Conservation (phyloP, 1,284 basidiomycete species). For the Ceratobasidium sp. region DNA sequence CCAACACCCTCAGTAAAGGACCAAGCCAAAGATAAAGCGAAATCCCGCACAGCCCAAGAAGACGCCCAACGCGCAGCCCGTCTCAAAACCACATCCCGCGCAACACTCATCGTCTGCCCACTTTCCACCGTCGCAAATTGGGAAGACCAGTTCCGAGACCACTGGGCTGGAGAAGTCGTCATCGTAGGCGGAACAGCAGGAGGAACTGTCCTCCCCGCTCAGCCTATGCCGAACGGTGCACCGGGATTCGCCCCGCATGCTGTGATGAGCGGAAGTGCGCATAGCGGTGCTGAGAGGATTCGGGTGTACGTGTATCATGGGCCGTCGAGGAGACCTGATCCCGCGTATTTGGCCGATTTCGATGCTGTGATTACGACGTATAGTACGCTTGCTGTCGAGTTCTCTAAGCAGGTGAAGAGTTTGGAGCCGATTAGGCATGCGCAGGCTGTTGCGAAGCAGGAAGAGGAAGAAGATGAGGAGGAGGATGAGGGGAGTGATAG, state of each 20-base stretch:
- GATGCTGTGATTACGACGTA: conserved; percentile 99
- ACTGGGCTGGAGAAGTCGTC: conserved; percentile 86
- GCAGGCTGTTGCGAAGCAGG: conserved; percentile 50
- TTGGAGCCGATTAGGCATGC: conserved; percentile 54
- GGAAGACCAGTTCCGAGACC: conserved; percentile 98
- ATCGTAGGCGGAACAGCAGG: conserved; percentile 77
- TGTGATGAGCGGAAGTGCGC: conserved; percentile 34
- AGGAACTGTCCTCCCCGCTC: conserved; percentile 54
- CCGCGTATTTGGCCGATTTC: conserved; percentile 87
- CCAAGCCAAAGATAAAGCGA: conserved; percentile 71
- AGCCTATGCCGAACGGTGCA: conserved; percentile 42
- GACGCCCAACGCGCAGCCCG: conserved; percentile 73
- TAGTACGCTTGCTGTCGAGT: conserved; percentile 94
- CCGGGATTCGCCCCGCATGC: conserved; percentile 30
- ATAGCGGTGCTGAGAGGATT: conserved; percentile 40
- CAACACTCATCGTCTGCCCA: conserved; percentile 96
- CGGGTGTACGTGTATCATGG: conserved; percentile 97
- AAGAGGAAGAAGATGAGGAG: conserved; percentile 49
- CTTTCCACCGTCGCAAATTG: conserved; percentile 97
- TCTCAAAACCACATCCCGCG: conserved; percentile 83
- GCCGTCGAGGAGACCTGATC: conserved; percentile 85
- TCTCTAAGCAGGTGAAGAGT: conserved; percentile 85
- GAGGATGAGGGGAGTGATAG: conserved; percentile 77
- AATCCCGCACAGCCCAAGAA: conserved; percentile 69
- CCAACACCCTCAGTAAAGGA: conserved; percentile 52